phyloP scores from a whole-genome alignment of 2,329 filamentous ascomycete genomes.

The Sphaerulina vaccinii region DNA sequence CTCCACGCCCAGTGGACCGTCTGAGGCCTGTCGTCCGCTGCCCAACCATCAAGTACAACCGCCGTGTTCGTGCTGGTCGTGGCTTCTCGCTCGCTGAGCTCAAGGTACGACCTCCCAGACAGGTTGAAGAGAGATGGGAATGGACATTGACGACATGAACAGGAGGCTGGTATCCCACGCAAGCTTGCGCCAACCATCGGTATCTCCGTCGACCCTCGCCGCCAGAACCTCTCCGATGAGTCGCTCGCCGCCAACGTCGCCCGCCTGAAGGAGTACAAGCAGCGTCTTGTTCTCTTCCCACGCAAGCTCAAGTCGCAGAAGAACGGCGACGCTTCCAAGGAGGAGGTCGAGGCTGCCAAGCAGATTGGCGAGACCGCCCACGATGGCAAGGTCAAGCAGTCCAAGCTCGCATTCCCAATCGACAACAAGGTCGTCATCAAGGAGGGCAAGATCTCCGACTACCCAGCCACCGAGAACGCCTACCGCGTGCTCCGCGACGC shows the following conservation, averaged over 20 bases:
- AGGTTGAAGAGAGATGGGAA: conserved; percentile 4
- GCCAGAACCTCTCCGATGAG: conserved; percentile 96
- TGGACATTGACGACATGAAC: conserved; percentile 25
- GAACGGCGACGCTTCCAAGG: conserved; percentile 83
- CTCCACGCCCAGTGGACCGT: conserved; percentile 95
- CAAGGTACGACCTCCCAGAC: conserved; percentile 65
- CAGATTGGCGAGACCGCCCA: conserved; percentile 48
- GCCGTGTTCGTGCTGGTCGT: conserved; percentile 90
- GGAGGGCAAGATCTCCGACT: conserved; percentile 74
- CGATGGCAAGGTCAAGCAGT: conserved; percentile 44
- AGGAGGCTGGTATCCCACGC: conserved; percentile 95
- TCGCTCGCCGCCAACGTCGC: conserved; percentile 90
- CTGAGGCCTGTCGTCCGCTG: conserved; percentile 95
- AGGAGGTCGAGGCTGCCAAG: conserved; percentile 72
- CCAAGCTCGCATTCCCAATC: conserved; percentile 66
- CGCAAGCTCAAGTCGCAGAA: conserved; percentile 91
- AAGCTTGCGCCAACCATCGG: conserved; percentile 94
- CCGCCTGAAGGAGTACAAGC: conserved; percentile 96
- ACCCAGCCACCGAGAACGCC: conserved; percentile 74
- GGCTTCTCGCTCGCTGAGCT: conserved; percentile 97
- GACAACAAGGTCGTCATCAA: conserved; percentile 68
- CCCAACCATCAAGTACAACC: conserved; percentile 98
- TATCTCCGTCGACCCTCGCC: conserved; percentile 94
- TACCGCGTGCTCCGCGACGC: conserved; percentile 82
- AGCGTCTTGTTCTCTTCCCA: conserved; percentile 95